A percentile compares a stretch with the other conserved stretches of the same genome.
Evolutionary conservation across 805 yeast genomes (phyloP).

Genomic region (Saturnispora gosingensis): DNA sequence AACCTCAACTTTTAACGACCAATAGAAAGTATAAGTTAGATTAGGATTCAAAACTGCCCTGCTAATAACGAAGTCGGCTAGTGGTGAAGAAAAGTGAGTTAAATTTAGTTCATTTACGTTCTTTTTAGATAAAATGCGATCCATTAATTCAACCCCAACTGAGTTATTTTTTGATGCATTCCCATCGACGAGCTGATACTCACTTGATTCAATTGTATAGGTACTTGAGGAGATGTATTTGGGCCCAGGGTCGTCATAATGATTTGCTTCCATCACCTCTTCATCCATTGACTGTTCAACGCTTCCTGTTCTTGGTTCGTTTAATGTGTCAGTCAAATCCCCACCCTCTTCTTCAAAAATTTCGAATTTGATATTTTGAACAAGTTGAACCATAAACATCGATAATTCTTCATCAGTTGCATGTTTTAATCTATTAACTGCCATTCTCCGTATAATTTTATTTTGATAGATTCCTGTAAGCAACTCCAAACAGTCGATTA

Average conservation of each 20-base stretch:
- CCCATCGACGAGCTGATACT: constrained; percentile 26
- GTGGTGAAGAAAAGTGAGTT: constrained; percentile 39
- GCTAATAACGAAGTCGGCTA: constrained; percentile 66
- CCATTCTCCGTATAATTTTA: constrained; percentile 69
- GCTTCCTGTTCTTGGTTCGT: constrained; percentile 1
- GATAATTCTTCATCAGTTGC: constrained; percentile 78
- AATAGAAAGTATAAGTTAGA: constrained; percentile 77
- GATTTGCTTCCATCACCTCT: constrained; percentile 12
- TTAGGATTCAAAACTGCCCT: constrained; percentile 56
- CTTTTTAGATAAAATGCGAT: constrained; percentile 12
- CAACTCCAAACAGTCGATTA: constrained; percentile 51
- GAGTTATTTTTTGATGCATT: constrained; percentile 15
- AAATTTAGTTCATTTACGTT: constrained; percentile 3
- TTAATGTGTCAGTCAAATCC: constrained; percentile 3
- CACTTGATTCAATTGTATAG: constrained; percentile 24
- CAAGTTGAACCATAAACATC: constrained; percentile 77
- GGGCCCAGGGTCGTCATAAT: constrained; percentile 5
- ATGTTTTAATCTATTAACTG: constrained; percentile 70
- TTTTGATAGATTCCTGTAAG: constrained; percentile 72
- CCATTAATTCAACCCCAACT: constrained; percentile 17
- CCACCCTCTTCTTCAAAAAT: constrained; percentile 17
- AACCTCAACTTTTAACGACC: constrained; percentile 86
- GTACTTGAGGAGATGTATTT: constrained; percentile 5
- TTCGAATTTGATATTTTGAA: constrained; percentile 86
- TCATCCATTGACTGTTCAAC: constrained; percentile 8